Percentiles rank a stretch among this genome's conserved stretches.
Evolutionary conservation across 352 stramenopile species (phyloP).

Genomic region (Pythium brassicae): DNA sequence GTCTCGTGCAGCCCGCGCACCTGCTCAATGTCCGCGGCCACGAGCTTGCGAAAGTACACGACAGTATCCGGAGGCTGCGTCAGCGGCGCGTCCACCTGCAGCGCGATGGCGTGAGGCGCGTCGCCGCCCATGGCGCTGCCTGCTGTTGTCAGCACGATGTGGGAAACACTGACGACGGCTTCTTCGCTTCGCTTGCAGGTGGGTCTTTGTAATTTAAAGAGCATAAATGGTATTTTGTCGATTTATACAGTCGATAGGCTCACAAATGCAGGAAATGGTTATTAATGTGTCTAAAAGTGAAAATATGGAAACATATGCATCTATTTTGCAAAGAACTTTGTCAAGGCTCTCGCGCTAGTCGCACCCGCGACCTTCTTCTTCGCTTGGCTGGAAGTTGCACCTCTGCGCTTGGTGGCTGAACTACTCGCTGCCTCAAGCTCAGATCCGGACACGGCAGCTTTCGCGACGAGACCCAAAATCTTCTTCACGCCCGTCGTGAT

Average conservation of each 20-base stretch:
- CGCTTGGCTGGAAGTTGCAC: conserved; percentile 6
- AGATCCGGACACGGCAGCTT: not conserved
- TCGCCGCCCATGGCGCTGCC: conserved; percentile 7
- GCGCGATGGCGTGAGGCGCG: conserved; percentile 4
- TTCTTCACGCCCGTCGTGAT: conserved; percentile 89
- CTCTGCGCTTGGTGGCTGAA: not conserved
- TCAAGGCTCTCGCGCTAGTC: conserved; percentile 31
- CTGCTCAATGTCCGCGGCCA: conserved; percentile 76
- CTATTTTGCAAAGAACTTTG: conserved; percentile 66
- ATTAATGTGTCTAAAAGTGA: not conserved
- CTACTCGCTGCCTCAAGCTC: not conserved
- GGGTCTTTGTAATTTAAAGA: conserved; percentile 1
- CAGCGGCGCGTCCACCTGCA: conserved; percentile 12
- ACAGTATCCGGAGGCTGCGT: conserved; percentile 21
- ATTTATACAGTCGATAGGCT: not conserved
- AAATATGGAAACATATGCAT: conserved; percentile 11
- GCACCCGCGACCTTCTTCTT: conserved; percentile 1
- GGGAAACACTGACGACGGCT: not conserved
- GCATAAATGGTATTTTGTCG: not conserved
- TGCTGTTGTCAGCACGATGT: not conserved
- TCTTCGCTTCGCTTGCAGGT: not conserved
- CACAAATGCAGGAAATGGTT: not conserved
- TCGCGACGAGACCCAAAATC: conserved; percentile 59
- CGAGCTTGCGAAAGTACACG: conserved; percentile 69
- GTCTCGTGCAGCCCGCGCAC: conserved; percentile 94